Evolutionary conservation across 345 rosid species (phyloP).

Genomic region (Anacardium occidentale): DNA sequence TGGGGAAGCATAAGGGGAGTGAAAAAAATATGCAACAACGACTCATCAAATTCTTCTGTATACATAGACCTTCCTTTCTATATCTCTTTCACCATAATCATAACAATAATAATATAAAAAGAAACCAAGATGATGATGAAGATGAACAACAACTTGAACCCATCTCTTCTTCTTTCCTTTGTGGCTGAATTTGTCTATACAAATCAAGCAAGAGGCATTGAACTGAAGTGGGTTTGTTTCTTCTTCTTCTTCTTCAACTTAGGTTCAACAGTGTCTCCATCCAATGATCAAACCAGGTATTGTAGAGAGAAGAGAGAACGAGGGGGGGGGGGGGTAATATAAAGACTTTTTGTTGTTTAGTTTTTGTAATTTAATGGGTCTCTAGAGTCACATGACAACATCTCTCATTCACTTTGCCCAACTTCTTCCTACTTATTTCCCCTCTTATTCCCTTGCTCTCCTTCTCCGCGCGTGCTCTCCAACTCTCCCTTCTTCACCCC

Average conservation of each 20-base stretch:
- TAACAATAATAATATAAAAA: too few species aligned
- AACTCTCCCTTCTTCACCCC: background rate
- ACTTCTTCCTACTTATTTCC: background rate
- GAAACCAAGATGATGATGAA: too few species aligned
- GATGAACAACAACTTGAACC: too few species aligned
- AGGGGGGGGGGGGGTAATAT: background rate
- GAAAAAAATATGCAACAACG: conserved; percentile 14
- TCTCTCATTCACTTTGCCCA: conserved; percentile 18
- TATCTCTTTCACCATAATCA: conserved; percentile 5
- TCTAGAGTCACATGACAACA: conserved; percentile 39
- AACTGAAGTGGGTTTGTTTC: too few species aligned
- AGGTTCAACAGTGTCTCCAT: conserved; percentile 17
- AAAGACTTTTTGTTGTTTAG: conserved; percentile 36
- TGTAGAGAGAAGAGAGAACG: conserved; percentile 12
- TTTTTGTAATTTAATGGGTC: conserved; percentile 31
- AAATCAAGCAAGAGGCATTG: too few species aligned
- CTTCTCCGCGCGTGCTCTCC: background rate
- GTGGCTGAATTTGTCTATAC: background rate
- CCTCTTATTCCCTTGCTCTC: conserved; percentile 10
- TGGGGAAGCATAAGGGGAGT: background rate
- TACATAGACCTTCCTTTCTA: background rate
- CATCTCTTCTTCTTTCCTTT: background rate
- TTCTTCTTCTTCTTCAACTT: too few species aligned
- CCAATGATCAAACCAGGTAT: conserved; percentile 24
- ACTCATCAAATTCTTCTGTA: conserved; percentile 1